phyloP scores from a whole-genome alignment of 1,284 basidiomycete species.

The Peniophora sp. region DNA sequence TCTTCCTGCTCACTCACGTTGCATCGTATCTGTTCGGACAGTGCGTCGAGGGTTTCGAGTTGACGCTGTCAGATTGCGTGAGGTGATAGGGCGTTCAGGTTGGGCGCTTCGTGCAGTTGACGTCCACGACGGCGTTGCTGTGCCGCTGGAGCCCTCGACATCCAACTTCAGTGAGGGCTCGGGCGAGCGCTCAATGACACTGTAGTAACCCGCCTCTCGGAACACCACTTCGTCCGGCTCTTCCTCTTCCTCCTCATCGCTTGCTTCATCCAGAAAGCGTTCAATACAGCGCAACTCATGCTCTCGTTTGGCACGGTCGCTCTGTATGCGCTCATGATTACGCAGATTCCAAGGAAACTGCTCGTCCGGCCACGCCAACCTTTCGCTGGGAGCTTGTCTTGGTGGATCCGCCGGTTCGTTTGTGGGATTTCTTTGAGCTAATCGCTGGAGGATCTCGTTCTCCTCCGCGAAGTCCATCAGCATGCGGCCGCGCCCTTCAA shows the following conservation, averaged over 20 bases:
- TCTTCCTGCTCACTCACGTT: too few relatives aligned
- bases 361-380: neutral
- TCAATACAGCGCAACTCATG: neutral
- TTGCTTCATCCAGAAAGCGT: neutral
- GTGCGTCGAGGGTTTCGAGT: too few relatives aligned
- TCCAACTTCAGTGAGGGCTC: too few relatives aligned
- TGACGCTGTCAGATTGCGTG: too few relatives aligned
- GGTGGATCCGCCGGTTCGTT: neutral
- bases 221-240: neutral
- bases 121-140: too few relatives aligned
- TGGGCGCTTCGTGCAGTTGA: too few relatives aligned
- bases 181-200: too few relatives aligned
- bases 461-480: neutral
- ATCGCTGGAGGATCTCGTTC: neutral
- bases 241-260: neutral
- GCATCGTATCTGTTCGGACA: too few relatives aligned
- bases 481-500: neutral
- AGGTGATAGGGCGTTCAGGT: too few relatives aligned
- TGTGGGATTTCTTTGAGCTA: neutral
- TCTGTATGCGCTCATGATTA: neutral
- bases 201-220: too few relatives aligned
- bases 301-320: neutral
- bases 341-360: slow-evolving; percentile 1
- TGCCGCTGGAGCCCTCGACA: too few relatives aligned
- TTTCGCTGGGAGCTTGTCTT: neutral